Evolutionary conservation across 2,329 filamentous ascomycete genomes (phyloP), one percentile per base, ranked within the genome.

Genomic region (Xylariaceae sp.): DNA sequence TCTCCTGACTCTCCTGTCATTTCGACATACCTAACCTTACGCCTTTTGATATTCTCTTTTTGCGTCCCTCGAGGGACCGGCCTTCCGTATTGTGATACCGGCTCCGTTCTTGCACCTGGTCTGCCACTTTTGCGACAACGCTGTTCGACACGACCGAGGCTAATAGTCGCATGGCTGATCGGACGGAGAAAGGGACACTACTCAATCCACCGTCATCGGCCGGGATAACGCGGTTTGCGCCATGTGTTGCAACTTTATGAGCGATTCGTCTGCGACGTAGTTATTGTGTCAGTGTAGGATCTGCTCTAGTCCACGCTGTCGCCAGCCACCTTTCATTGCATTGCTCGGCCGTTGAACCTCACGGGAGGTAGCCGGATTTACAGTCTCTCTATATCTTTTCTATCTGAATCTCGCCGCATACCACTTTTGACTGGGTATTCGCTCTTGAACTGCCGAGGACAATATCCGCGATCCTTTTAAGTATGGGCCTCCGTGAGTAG

Each of bases 401-500:
- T 5, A 19, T 19, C 12, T 15, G 7, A 34, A 13, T 29, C 21
- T 26, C n/a, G 32, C 32, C 44, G 30, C 29, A 34, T 36, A 43
- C 54, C 21, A 32, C 21, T 45, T 40, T 36, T 21, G 10, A 19
- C 46, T 34, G 47, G 29, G 37, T 41, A 37, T 22, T 16, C 21
- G 40, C 41, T 34, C 39, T 40, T 39, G 30, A 34, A 22, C n/a
- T 12, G 26, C 18, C 15, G 2, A 54, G 37, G 48, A 43, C 30
- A 21, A 29, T 48, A 32, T 46, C 50, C 53, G 61, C 56, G 51
- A 61, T 63, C 58, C 60, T 53, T 8, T 43, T 18, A 60, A 58
- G 47, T 39, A 61, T 61, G 54, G 50, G 58, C 53, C 51, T 48
- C 47, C 51, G 48, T 58, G 57, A 55, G 55, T 54, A 41, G 47